Base-by-base conservation (phyloP, 805 yeast genomes). In the Saturnispora ahearnii region DNA sequence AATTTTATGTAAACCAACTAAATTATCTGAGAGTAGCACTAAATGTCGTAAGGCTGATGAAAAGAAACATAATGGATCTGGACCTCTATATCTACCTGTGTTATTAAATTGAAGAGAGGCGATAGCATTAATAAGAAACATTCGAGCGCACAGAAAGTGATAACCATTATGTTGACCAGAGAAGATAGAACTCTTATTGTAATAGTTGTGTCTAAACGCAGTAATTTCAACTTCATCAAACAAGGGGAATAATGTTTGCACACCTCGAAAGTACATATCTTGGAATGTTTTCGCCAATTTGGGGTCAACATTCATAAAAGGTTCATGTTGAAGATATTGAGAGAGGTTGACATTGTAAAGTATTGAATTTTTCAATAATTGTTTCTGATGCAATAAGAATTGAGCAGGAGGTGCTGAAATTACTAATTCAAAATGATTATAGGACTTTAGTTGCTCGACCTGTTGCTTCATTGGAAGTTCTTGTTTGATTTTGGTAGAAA, bases 41-140 rank as follows among this genome's bases (percentile, higher is more conserved):
- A 78, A 69, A 58, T 78, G 79, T 47, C 84, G 67, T 36, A 81
- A 65, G 1, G 85, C 84, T 9, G 81, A 76, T 18, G 82, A 73
- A 58, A 81, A 79, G 55, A 77, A 77, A 50, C 81, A 62, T 29
- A 70, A 71, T 5, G 85, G 81, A 15, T 73, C 72, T 15, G 80
- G 74, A 4, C 81, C 82, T 48, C 62, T 66, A 58, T 78, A 78
- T 51, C 74, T 73, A 9, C 82, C 82, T 1, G 82, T 75, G 1
- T 81, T 70, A 68, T 72, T 75, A 57, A 74, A 76, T 10, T 78
- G 58, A 55, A 77, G 69, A 1, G 82, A 73, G 46, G 77, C 68
- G 12, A 79, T 72, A 18, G 79, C 71, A 59, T 72, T 77, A 8
- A 78, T 69, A 51, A 79, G 57, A 76, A 78, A 78, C 74, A 77